phyloP scores from a whole-genome alignment of 345 rosid species.

The Barbarea vulgaris region DNA sequence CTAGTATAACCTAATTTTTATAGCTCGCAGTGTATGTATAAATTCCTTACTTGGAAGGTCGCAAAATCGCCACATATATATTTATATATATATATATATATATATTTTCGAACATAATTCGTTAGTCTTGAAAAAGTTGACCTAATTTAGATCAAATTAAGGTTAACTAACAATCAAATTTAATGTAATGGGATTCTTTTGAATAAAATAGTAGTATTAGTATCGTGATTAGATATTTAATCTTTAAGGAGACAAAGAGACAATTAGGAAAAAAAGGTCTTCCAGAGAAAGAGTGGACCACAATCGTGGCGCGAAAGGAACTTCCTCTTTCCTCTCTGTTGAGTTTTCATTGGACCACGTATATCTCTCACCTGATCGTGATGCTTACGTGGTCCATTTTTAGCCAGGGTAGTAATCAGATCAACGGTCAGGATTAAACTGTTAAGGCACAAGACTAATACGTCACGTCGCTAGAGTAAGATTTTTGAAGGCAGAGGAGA shows the following conservation, averaged over 20 bases:
- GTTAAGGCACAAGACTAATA: constrained; percentile 23
- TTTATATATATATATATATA: neutral
- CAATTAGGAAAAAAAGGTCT: constrained; percentile 16
- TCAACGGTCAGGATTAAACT: constrained; percentile 50
- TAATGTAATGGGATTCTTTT: constrained; percentile 15
- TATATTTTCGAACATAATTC: neutral
- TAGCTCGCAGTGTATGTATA: neutral
- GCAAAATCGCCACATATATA: neutral
- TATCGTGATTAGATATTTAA: neutral
- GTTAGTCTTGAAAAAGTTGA: constrained; percentile 22
- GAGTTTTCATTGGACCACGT: constrained; percentile 49
- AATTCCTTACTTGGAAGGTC: neutral
- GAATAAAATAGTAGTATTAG: neutral
- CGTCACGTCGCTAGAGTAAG: constrained; percentile 43
- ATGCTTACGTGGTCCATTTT: constrained; percentile 43
- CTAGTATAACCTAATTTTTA: neutral
- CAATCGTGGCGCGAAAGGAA: constrained; percentile 61
- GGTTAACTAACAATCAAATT: constrained; percentile 20
- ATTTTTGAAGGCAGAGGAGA: constrained; percentile 5
- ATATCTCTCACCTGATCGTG: neutral
- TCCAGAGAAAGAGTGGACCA: constrained; percentile 36
- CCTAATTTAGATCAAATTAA: constrained; percentile 20
- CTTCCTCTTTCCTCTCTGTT: constrained; percentile 33
- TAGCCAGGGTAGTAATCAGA: neutral
- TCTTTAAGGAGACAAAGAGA: constrained; percentile 19